Evolutionary conservation across 352 stramenopile species (phyloP).

Genomic region (Phytophthora brassicae): DNA sequence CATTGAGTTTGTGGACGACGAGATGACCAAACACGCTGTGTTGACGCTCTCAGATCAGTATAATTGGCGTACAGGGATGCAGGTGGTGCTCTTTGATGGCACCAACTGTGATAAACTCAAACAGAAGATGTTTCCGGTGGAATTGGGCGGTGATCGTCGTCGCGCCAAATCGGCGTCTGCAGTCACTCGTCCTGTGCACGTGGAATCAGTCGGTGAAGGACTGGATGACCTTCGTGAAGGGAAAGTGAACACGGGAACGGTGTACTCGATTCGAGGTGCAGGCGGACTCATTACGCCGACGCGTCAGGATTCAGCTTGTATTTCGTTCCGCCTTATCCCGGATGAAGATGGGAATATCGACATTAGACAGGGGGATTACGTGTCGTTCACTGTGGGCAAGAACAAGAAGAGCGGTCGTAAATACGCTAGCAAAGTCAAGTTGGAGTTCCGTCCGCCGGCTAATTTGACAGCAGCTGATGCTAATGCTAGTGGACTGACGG

Average conservation of each 20-base stretch:
- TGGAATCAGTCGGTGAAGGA: slow-evolving; percentile 82
- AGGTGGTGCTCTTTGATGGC: slow-evolving; percentile 89
- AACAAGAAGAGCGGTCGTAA: slow-evolving; percentile 91
- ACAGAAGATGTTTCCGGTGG: slow-evolving; percentile 89
- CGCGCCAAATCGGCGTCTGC: slow-evolving; percentile 81
- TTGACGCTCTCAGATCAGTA: slow-evolving; percentile 87
- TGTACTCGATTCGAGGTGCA: slow-evolving; percentile 86
- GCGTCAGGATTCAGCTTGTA: slow-evolving; percentile 82
- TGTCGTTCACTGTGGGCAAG: slow-evolving; percentile 88
- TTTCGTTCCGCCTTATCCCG: slow-evolving; percentile 87
- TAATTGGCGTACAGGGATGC: slow-evolving; percentile 86
- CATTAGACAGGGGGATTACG: slow-evolving; percentile 84
- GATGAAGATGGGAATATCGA: slow-evolving; percentile 87
- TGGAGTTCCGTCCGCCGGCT: slow-evolving; percentile 81
- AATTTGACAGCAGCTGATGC: slow-evolving; percentile 47
- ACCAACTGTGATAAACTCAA: slow-evolving; percentile 89
- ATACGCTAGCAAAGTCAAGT: slow-evolving; percentile 87
- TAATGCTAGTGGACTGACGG: slow-evolving; percentile 19
- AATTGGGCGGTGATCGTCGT: slow-evolving; percentile 67
- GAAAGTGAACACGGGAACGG: slow-evolving; percentile 85
- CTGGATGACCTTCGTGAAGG: slow-evolving; percentile 84
- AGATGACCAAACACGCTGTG: slow-evolving; percentile 89
- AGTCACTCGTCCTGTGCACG: slow-evolving; percentile 69
- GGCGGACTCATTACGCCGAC: slow-evolving; percentile 84
- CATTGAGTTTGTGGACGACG: slow-evolving; percentile 88